A percentile compares a stretch with the other conserved stretches of the same genome.
phyloP scores from a whole-genome alignment of 148 eudicot species.

The Chenopodium berlandieri region DNA sequence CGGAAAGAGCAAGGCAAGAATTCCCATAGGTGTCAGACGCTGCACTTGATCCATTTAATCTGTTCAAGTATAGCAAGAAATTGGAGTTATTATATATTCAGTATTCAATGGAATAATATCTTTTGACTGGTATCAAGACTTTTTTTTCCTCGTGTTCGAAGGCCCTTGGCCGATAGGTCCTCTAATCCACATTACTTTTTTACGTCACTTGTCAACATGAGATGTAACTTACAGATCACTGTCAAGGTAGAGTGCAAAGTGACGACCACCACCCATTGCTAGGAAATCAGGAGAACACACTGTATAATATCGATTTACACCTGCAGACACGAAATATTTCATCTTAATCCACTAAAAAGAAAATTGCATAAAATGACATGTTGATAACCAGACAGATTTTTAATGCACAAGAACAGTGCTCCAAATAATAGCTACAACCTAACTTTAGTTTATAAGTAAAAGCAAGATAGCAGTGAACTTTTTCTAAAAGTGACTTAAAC shows the following conservation, averaged over 20 bases:
- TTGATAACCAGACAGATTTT: neutral
- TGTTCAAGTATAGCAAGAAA: conserved; percentile 23
- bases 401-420: neutral
- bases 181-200: neutral
- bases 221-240: conserved; percentile 67
- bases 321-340: conserved; percentile 38
- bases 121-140: neutral
- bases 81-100: conserved; percentile 1
- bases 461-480: neutral
- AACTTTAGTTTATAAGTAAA: neutral
- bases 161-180: neutral
- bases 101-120: neutral
- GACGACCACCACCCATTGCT: conserved; percentile 89
- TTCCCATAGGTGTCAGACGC: conserved; percentile 95
- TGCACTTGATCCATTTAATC: conserved; percentile 82
- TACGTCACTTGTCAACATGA: neutral
- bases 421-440: neutral
- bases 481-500: neutral
- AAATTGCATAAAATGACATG: neutral
- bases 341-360: conserved; percentile 4
- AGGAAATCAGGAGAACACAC: conserved; percentile 83
- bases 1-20: conserved; percentile 63
- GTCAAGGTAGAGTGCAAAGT: conserved; percentile 88
- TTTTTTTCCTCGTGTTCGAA: neutral
- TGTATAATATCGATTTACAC: conserved; percentile 82